Conservation (phyloP, 176 grass and related monocot genomes). For the Bothriochloa decipiens region DNA sequence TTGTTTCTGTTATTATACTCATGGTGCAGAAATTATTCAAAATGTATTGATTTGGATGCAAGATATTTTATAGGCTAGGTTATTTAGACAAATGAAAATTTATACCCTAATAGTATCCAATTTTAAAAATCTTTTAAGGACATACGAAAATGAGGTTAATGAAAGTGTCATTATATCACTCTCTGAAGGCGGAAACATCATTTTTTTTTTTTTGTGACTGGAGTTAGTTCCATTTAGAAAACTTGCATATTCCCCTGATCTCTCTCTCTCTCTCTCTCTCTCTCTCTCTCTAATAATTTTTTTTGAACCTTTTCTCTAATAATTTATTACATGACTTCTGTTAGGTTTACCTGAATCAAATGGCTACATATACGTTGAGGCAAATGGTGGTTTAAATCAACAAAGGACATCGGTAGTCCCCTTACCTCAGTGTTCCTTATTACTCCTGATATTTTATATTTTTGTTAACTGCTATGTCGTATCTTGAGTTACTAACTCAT, state of each 20-base stretch:
- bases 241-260: conserved; percentile 12
- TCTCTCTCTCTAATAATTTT: conserved; percentile 1
- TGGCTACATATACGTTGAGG: conserved; percentile 97
- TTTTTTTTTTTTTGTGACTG: not conserved
- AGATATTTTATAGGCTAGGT: not conserved
- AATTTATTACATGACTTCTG: conserved; percentile 34
- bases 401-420: conserved; percentile 84
- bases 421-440: conserved; percentile 36
- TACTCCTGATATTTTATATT: conserved; percentile 33
- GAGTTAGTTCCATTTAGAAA: not conserved
- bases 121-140: not conserved
- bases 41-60: not conserved
- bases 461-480: not conserved
- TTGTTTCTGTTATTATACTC: not conserved
- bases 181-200: not conserved
- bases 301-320: conserved; percentile 2
- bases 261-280: not conserved
- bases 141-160: not conserved
- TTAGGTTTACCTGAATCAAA: conserved; percentile 95
- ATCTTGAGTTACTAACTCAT: conserved; percentile 22
- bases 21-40: not conserved
- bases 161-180: not conserved
- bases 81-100: conserved; percentile 1
- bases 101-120: not conserved
- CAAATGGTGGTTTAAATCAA: conserved; percentile 98